A percentile compares a stretch with the other conserved stretches of the same genome.
phyloP scores from a whole-genome alignment of 768 basidiomycete species.

The Chalciporus chontae region DNA sequence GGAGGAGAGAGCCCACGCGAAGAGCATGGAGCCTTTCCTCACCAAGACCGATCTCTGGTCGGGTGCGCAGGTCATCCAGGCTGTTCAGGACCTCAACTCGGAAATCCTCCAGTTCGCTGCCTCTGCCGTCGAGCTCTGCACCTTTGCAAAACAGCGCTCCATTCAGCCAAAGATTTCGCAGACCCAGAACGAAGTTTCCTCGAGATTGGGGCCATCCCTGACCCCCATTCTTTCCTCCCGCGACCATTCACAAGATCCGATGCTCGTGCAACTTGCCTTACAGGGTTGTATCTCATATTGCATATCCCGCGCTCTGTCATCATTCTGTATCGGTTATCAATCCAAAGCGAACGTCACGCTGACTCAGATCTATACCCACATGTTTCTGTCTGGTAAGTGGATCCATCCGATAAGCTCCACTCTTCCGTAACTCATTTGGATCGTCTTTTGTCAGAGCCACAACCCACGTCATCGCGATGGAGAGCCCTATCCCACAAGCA shows the following conservation, averaged over 20 bases:
- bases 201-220: slow-evolving; percentile 61
- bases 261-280: slow-evolving; percentile 71
- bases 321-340: slow-evolving; percentile 74
- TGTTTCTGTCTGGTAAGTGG: slow-evolving; percentile 49
- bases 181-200: slow-evolving; percentile 55
- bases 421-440: slow-evolving; percentile 13
- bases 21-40: slow-evolving; percentile 63
- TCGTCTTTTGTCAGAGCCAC: slow-evolving; percentile 48
- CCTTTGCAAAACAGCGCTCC: slow-evolving; percentile 43
- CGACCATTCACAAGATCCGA: slow-evolving; percentile 73
- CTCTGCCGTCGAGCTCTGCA: slow-evolving; percentile 65
- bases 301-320: slow-evolving; percentile 61
- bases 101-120: slow-evolving; percentile 81
- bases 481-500: slow-evolving; percentile 67
- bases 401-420: not conserved
- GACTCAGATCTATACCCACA: slow-evolving; percentile 56
- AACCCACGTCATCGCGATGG: slow-evolving; percentile 78
- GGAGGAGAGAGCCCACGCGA: slow-evolving; percentile 56
- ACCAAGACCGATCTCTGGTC: slow-evolving; percentile 74
- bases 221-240: slow-evolving; percentile 57
- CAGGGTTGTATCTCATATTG: slow-evolving; percentile 70
- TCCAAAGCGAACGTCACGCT: slow-evolving; percentile 66
- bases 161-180: slow-evolving; percentile 43
- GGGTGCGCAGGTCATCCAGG: slow-evolving; percentile 74
- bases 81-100: slow-evolving; percentile 75